These are phyloP conservation scores for Pythium monospermum DNA, from an alignment of 352 stramenopile genomes.

Conservation along the genomic window DNA sequence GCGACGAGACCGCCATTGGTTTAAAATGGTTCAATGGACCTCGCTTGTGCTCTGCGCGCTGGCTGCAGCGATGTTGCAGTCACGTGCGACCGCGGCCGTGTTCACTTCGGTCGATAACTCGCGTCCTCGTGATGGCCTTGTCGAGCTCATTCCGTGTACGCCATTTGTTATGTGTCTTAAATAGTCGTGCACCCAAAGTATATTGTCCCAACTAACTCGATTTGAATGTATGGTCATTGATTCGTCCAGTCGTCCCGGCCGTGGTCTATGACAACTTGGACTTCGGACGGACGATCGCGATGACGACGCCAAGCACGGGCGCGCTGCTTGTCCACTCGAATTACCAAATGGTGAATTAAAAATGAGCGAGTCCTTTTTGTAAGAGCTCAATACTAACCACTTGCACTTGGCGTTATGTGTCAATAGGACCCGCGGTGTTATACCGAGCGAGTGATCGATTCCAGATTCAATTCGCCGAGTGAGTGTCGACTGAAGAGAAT, in stretches of 20 bases:
- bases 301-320: conserved; percentile 37
- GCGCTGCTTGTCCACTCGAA: conserved; percentile 42
- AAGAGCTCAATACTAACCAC: not conserved
- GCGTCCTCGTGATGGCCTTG: conserved; percentile 13
- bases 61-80: not conserved
- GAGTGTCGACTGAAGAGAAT: too few species aligned
- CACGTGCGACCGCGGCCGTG: conserved; percentile 12
- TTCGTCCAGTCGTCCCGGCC: conserved; percentile 33
- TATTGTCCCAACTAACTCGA: too few species aligned
- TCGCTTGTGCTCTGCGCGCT: not conserved
- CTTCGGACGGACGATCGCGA: conserved; percentile 27
- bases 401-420: not conserved
- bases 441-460: conserved; percentile 47
- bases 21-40: too few species aligned
- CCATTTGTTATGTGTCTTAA: not conserved
- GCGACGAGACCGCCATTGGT: too few species aligned
- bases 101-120: conserved; percentile 13
- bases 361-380: too few species aligned
- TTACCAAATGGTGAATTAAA: conserved; percentile 36
- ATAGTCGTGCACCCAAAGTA: not conserved
- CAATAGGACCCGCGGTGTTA: conserved; percentile 48
- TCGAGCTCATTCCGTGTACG: conserved; percentile 26
- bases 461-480: conserved; percentile 46
- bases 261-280: conserved; percentile 56
- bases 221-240: not conserved